These are phyloP conservation scores for Chlamydomonas sp. DNA, from an alignment of 139 green algal species.

Conservation along the genomic window DNA sequence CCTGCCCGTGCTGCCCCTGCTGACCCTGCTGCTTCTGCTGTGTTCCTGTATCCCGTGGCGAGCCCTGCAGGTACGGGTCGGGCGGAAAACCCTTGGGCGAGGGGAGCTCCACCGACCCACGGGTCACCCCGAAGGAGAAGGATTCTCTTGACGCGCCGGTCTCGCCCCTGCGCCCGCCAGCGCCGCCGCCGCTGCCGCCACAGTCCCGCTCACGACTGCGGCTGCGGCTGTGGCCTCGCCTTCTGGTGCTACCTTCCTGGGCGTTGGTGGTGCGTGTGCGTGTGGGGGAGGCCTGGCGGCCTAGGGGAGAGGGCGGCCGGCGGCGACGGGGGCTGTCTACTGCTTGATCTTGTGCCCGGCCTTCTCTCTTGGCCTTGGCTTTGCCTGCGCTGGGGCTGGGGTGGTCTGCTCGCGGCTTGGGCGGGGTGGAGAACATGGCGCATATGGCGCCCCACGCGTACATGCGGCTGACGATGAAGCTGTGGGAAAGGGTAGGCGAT, in stretches of 20 bases:
- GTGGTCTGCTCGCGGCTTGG: neutral
- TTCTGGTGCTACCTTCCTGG: neutral
- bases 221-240: too few species aligned
- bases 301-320: neutral
- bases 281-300: too few species aligned
- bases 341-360: too few species aligned
- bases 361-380: too few species aligned
- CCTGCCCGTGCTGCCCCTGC: neutral
- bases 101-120: too few species aligned
- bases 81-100: too few species aligned
- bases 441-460: conserved; percentile 41
- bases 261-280: neutral
- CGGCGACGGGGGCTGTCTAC: too few species aligned
- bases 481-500: neutral
- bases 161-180: too few species aligned
- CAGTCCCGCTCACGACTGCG: neutral
- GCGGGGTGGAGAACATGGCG: neutral
- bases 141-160: too few species aligned
- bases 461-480: conserved; percentile 30
- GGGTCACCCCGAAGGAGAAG: too few species aligned
- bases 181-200: too few species aligned
- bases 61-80: too few species aligned
- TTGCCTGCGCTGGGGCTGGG: neutral
- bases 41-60: neutral
- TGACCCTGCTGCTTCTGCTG: conserved; percentile 6